Evolutionary conservation across 2,329 filamentous ascomycete genomes (phyloP), one percentile per base, ranked within the genome.

Genomic region (Neoascochyta sp.): DNA sequence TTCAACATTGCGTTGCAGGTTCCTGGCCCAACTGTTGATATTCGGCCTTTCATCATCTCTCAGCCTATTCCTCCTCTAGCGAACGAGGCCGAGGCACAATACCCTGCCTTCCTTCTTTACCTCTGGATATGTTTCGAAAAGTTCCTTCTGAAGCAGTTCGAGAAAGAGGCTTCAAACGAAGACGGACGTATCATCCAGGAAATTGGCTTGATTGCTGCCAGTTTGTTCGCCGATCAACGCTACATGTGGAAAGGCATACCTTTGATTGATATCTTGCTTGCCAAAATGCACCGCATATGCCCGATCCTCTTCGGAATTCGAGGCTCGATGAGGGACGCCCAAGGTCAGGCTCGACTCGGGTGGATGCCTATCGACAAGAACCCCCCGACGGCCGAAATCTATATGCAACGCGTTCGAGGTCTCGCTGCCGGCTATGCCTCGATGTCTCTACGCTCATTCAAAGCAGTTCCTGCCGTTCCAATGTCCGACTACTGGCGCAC

Each of bases 291-390:
- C 37, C 71, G 84, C 10, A 72, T 78, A 3, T 94, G 87, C 50
- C 90, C 92, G 0, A 81, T 88, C 2, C 69, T 98, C 1, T 96
- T 93, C 57, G 90, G 90, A 11, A 78, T 89, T 43, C 74, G 78
- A 23, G 89, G 86, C 14, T 79, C 71, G 40, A 86, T 94, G 57
- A 80, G 73, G 39, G 93, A 81, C 1, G 74, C 42, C 10, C 36
- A 49, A 30, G 60, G 60, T 16, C 50, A 50, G 15, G 31, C 41
- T 15, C 50, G 54, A 4, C 45, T 64, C 5, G 61, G 61, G n/a
- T 60, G 50, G 54, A 38, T 43, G 20, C 38, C 39, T 4, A 42
- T 45, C 11, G 32, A 47, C 27, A 34, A 43, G 34, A 16, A 51
- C 62, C 22, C 57, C 45, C 18, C 43, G 44, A 5, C 90, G 75